Evolutionary conservation across 163 green algal species (phyloP).

Genomic region (Picocystis sp.): DNA sequence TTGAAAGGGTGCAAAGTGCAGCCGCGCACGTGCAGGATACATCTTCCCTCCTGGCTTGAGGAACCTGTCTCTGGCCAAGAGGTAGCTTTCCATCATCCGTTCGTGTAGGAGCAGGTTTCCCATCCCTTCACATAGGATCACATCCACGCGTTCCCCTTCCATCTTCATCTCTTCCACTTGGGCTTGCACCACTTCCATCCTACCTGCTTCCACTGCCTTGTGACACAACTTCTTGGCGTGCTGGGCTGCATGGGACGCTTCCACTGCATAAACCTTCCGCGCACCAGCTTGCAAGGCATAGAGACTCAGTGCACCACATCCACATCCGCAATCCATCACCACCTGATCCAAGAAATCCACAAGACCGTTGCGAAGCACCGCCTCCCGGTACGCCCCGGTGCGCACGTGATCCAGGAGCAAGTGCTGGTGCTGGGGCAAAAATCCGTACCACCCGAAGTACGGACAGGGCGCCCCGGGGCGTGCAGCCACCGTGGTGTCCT

Average conservation of each 20-base stretch:
- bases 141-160: slow-evolving; percentile 24
- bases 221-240: slow-evolving; percentile 38
- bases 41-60: slow-evolving; percentile 85
- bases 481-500: no score
- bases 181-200: slow-evolving; percentile 39
- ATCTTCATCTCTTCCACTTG: slow-evolving; percentile 57
- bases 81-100: slow-evolving; percentile 87
- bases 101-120: slow-evolving; percentile 93
- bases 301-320: slow-evolving; percentile 73
- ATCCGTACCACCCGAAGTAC: slow-evolving; percentile 17
- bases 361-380: slow-evolving; percentile 7
- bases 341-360: slow-evolving; percentile 3
- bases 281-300: slow-evolving; percentile 72
- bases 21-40: slow-evolving; percentile 57
- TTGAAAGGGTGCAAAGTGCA: slow-evolving; percentile 61
- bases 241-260: slow-evolving; percentile 67
- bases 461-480: no score
- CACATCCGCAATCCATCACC: slow-evolving; percentile 88
- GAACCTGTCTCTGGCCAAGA: slow-evolving; percentile 70
- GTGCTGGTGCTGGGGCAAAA: slow-evolving; percentile 87
- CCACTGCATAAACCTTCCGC: slow-evolving; percentile 75
- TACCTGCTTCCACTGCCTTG: slow-evolving; percentile 5
- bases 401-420: slow-evolving; percentile 52
- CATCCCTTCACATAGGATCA: slow-evolving; percentile 27
- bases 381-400: slow-evolving; percentile 37